phyloP scores from a whole-genome alignment of 2,329 filamentous ascomycete genomes.

The Cordyceps javanica region DNA sequence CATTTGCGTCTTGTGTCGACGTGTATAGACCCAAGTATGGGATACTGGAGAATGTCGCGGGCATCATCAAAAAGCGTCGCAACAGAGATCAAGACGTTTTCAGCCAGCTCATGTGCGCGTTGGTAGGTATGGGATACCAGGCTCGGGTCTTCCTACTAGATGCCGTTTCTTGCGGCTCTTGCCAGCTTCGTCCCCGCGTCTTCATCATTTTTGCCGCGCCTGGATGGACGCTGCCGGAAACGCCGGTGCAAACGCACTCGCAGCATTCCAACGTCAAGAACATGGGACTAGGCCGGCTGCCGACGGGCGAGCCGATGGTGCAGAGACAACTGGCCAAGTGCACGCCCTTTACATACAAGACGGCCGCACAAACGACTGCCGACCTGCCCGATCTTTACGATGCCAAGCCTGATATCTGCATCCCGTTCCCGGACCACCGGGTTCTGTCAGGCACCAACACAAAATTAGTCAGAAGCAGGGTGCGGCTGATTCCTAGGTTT shows the following conservation, averaged over 20 bases:
- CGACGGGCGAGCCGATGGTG: conserved; percentile 56
- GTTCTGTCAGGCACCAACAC: conserved; percentile 34
- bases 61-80: conserved; percentile 48
- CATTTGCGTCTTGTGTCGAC: conserved; percentile 69
- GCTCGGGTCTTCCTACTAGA: conserved; percentile 61
- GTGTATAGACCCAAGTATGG: conserved; percentile 70
- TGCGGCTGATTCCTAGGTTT: conserved; percentile 52
- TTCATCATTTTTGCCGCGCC: conserved; percentile 69
- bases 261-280: conserved; percentile 36
- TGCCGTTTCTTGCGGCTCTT: conserved; percentile 61
- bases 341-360: conserved; percentile 56
- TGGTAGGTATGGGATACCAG: conserved; percentile 76
- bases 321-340: conserved; percentile 32
- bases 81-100: conserved; percentile 57
- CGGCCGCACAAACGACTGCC: conserved; percentile 44
- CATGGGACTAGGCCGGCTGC: conserved; percentile 47
- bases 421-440: conserved; percentile 63
- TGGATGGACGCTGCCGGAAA: conserved; percentile 47
- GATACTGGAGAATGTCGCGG: conserved; percentile 69
- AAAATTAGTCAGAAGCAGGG: conserved; percentile 33
- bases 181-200: conserved; percentile 60
- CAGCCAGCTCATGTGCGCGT: conserved; percentile 63
- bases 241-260: conserved; percentile 57
- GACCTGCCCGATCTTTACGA: conserved; percentile 61
- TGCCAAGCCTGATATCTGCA: conserved; percentile 53